Percentiles rank a stretch among this genome's conserved stretches.
Conservation (phyloP, 148 eudicot genomes). For the Vaccinium vitisidaea region DNA sequence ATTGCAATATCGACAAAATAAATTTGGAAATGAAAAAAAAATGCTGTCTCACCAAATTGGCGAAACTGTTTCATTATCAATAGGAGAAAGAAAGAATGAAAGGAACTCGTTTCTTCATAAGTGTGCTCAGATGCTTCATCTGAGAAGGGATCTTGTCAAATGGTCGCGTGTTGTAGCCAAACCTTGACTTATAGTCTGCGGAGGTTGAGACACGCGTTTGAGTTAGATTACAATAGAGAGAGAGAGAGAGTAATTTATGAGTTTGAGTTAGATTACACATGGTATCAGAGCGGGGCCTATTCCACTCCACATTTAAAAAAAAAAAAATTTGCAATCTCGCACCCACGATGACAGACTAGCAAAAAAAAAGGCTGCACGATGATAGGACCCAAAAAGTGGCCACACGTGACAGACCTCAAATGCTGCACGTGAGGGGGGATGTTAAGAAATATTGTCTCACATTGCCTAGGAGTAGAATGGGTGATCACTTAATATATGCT, state of each 20-base stretch:
- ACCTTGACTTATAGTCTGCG: slow-evolving; percentile 70
- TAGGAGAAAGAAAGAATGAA: neutral
- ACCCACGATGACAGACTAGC: no score
- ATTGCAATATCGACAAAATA: neutral
- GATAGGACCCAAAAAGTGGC: no score
- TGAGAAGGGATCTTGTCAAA: slow-evolving; percentile 64
- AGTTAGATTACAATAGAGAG: neutral
- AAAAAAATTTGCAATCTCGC: no score
- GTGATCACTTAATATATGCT: no score
- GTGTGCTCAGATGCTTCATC: slow-evolving; percentile 23
- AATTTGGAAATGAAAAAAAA: neutral
- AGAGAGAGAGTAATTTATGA: neutral
- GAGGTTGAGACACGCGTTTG: slow-evolving; percentile 13
- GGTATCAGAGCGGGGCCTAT: no score
- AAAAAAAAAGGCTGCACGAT: no score
- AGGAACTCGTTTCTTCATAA: neutral
- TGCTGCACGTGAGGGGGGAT: no score
- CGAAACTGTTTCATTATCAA: neutral
- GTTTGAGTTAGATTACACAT: no score
- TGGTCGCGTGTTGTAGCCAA: slow-evolving; percentile 64
- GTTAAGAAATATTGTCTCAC: no score
- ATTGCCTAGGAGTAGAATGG: no score
- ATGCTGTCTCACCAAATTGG: neutral
- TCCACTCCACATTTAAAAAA: no score
- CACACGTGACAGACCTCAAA: no score